Evolutionary conservation across 2,329 filamentous ascomycete genomes (phyloP).

Genomic region (Ophiostoma ulmi): DNA sequence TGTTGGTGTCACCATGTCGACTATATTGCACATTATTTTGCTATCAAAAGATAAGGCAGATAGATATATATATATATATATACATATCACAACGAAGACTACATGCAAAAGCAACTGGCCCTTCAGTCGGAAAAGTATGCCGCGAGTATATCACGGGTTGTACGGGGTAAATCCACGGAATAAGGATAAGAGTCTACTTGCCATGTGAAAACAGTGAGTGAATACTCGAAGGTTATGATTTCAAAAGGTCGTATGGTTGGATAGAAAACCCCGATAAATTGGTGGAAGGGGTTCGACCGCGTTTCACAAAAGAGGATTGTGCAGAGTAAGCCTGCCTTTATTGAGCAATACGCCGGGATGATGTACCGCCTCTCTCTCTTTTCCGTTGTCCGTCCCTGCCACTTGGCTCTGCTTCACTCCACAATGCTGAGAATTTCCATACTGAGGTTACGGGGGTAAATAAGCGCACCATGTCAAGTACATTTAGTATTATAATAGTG

Average conservation of each 20-base stretch:
- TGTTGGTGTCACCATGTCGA: conserved; percentile 5
- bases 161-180: too few relatives aligned
- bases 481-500: too few relatives aligned
- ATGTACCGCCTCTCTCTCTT: not conserved
- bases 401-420: not conserved
- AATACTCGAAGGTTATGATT: not conserved
- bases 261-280: not conserved
- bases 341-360: conserved; percentile 10
- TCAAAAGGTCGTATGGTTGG: not conserved
- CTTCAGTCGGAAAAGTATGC: too few relatives aligned
- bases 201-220: too few relatives aligned
- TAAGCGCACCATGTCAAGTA: too few relatives aligned
- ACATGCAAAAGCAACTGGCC: too few relatives aligned
- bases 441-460: too few relatives aligned
- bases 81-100: not conserved
- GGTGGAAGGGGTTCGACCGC: conserved; percentile 4
- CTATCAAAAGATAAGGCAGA: not conserved
- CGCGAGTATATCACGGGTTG: too few relatives aligned
- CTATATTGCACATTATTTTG: not conserved
- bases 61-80: not conserved
- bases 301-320: conserved; percentile 10
- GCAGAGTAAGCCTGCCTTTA: conserved; percentile 9
- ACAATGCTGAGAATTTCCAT: not conserved
- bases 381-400: not conserved
- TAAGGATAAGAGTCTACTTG: too few relatives aligned